Conservation (phyloP, 148 eudicot genomes). For the Vaccinium corymbosum region DNA sequence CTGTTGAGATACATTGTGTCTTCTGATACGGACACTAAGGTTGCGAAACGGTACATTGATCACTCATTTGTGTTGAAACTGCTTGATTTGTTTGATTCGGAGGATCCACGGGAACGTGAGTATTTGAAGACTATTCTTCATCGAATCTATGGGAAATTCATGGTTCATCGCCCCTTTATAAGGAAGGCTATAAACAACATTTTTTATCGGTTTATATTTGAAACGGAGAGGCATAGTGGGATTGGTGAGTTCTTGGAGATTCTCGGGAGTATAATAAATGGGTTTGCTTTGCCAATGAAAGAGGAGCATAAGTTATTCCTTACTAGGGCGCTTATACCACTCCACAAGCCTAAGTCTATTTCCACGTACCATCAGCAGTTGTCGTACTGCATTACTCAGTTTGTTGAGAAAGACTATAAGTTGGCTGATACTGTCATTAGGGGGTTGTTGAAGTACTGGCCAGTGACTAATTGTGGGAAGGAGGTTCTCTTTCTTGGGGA, state of each 20-base stretch:
- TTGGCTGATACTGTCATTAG: slow-evolving; percentile 47
- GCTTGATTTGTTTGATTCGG: slow-evolving; percentile 49
- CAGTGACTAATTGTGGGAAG: slow-evolving; percentile 50
- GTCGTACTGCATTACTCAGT: slow-evolving; percentile 43
- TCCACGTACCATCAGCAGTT: slow-evolving; percentile 43
- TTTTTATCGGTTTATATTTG: slow-evolving; percentile 49
- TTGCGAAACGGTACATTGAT: slow-evolving; percentile 43
- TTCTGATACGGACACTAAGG: slow-evolving; percentile 43
- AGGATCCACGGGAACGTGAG: slow-evolving; percentile 49
- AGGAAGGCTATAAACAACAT: slow-evolving; percentile 43
- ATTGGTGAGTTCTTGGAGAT: slow-evolving; percentile 51
- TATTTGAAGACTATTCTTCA: slow-evolving; percentile 52
- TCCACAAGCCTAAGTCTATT: slow-evolving; percentile 46
- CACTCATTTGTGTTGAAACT: slow-evolving; percentile 47
- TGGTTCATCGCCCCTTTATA: slow-evolving; percentile 56
- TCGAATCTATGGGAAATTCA: slow-evolving; percentile 49
- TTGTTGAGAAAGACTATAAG: slow-evolving; percentile 53
- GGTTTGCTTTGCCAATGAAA: slow-evolving; percentile 54
- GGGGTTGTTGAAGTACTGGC: slow-evolving; percentile 55
- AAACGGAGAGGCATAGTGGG: slow-evolving; percentile 51
- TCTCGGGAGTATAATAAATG: slow-evolving; percentile 52
- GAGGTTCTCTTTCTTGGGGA: slow-evolving; percentile 56
- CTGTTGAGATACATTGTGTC: slow-evolving; percentile 45
- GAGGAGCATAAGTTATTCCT: slow-evolving; percentile 57
- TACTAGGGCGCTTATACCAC: slow-evolving; percentile 46